Conservation (phyloP, 345 rosid genomes). For the Eucalyptus sp. region DNA sequence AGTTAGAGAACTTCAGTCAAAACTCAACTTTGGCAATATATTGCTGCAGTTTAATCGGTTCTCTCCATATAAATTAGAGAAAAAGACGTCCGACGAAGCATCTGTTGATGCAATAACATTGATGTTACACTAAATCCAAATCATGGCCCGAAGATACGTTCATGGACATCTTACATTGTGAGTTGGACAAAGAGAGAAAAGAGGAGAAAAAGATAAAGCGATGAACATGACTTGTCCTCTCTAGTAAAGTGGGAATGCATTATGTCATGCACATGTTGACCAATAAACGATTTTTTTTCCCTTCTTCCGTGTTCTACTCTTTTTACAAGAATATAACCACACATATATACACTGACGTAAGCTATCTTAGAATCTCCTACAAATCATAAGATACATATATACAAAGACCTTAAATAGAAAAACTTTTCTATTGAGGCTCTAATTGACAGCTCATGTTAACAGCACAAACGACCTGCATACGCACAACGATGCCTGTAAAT, state of each 20-base stretch:
- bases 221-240: background rate
- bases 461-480: background rate
- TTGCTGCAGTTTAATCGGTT: background rate
- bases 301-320: too few species aligned
- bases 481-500: too few species aligned
- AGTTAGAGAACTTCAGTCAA: background rate
- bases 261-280: too few species aligned
- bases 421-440: too few species aligned
- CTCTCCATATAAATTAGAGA: background rate
- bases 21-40: background rate
- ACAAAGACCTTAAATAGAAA: too few species aligned
- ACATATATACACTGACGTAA: too few species aligned
- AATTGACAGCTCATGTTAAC: background rate
- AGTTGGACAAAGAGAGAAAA: background rate
- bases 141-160: background rate
- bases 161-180: background rate
- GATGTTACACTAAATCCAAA: background rate
- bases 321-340: too few species aligned
- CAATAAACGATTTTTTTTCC: accelerated
- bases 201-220: background rate
- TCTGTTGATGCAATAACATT: background rate
- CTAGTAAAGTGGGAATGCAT: background rate
- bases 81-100: background rate
- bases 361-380: too few species aligned
- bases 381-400: too few species aligned